Base-by-base conservation (phyloP, 1,139 yeast genomes). In the Taphrina wiesneri region DNA sequence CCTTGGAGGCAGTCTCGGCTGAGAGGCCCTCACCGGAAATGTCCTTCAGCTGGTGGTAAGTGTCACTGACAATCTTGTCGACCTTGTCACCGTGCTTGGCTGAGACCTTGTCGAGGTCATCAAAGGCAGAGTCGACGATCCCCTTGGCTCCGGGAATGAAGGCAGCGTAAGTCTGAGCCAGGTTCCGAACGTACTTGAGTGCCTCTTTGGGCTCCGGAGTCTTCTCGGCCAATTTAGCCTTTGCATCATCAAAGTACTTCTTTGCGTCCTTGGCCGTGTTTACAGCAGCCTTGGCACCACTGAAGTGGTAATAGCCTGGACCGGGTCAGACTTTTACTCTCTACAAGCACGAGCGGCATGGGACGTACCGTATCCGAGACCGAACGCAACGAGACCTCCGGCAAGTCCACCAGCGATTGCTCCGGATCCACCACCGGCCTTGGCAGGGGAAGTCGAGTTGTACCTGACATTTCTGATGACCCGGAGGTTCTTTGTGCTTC, bases 21-120 rank as follows among this genome's bases (percentile, higher is more conserved):
- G 57, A 43, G 19, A 62, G 34, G 46, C 65, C 65, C 26, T 62
- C 56, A 4, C 30, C 45, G 23, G 60, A 53, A 15, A 53, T 32
- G 19, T 34, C 54, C 54, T 62, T 62, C 39, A 62, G 39, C 47
- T 62, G 52, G 19, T 54, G 46, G 60, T 62, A 62, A 3, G 65
- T 53, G 36, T 62, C 65, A 17, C 60, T 45, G 28, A 62, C 65
- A 28, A 62, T 47, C 60, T 62, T 62, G 65, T 62, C 65, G n/a
- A 62, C 65, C 65, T 62, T 54, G 54, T 62, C 65, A 15, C 65
- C 65, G 36, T 62, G 65, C 60, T 62, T 62, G 47, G 45, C 60
- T 13, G 51, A 36, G 30, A 62, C 36, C 60, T 62, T 54, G 60
- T 62, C 65, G 34, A 62, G 46, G 23, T 62, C 60, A 41, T 62